These are phyloP conservation scores for Coemansia sp. DNA, from an alignment of 192 early-diverging fungal genomes.

Conservation along the genomic window DNA sequence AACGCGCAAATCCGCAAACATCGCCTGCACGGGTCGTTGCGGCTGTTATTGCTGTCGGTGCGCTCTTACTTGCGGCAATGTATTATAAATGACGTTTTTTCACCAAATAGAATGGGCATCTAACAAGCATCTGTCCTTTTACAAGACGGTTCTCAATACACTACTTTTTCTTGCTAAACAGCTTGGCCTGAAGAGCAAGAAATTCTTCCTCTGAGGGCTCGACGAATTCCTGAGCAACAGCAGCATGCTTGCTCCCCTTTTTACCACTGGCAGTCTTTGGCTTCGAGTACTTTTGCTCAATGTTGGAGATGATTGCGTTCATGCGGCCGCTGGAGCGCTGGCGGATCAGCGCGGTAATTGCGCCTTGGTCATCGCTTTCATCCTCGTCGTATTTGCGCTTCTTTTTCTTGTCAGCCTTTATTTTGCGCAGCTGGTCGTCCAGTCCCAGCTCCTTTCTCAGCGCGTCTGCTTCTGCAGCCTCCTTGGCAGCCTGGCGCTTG, in stretches of 20 bases:
- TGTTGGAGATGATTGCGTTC: slow-evolving; percentile 55
- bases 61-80: slow-evolving; percentile 4
- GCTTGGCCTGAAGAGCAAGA: slow-evolving; percentile 55
- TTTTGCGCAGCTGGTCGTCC: slow-evolving; percentile 56
- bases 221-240: slow-evolving; percentile 1
- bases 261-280: slow-evolving; percentile 13
- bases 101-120: slow-evolving; percentile 10
- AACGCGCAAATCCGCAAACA: neutral
- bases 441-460: slow-evolving; percentile 59
- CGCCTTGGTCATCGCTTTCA: slow-evolving; percentile 29
- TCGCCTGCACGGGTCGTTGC: neutral
- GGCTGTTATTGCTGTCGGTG: slow-evolving; percentile 13
- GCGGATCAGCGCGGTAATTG: slow-evolving; percentile 59
- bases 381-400: slow-evolving; percentile 7
- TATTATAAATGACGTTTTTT: slow-evolving; percentile 16
- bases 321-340: slow-evolving; percentile 51
- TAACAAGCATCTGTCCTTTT: too few species aligned
- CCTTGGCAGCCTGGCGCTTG: slow-evolving; percentile 54
- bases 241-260: slow-evolving; percentile 1
- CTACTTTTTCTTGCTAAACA: slow-evolving; percentile 52
- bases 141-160: too few species aligned
- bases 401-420: slow-evolving; percentile 34
- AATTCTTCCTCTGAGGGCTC: slow-evolving; percentile 67
- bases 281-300: slow-evolving; percentile 57
- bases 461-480: slow-evolving; percentile 62